These are phyloP conservation scores for Neurospora intermedia DNA, from an alignment of 495 filamentous ascomycete genomes.

Conservation along the genomic window DNA sequence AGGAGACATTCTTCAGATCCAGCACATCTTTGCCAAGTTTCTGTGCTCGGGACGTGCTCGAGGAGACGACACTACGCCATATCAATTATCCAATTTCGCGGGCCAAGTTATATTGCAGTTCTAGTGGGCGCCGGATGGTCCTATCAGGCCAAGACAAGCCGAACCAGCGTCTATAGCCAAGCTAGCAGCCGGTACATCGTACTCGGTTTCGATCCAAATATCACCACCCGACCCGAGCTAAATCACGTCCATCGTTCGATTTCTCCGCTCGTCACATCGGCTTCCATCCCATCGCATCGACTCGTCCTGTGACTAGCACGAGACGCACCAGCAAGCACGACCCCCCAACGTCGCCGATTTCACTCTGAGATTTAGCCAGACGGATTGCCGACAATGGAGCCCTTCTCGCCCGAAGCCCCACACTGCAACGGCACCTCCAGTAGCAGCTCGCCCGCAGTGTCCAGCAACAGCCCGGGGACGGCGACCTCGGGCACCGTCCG, in stretches of 20 bases:
- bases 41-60: not conserved
- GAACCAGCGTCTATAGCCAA: not conserved
- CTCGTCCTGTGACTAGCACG: not conserved
- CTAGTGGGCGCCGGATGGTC: not conserved
- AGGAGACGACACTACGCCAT: not conserved
- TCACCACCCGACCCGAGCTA: not conserved
- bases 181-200: not conserved
- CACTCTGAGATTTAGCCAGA: not conserved
- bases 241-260: not conserved
- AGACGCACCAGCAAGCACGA: not conserved
- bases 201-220: not conserved
- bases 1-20: not conserved
- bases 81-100: not conserved
- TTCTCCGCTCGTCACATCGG: not conserved
- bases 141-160: not conserved
- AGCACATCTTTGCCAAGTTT: not conserved
- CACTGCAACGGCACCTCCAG: slow-evolving; percentile 19
- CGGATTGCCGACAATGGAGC: slow-evolving; percentile 24
- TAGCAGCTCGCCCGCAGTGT: slow-evolving; percentile 22
- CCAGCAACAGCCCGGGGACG: slow-evolving; percentile 22
- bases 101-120: not conserved
- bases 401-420: slow-evolving; percentile 24
- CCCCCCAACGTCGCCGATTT: not conserved
- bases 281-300: not conserved
- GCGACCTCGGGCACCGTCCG: slow-evolving; percentile 18